These are phyloP conservation scores for Antitrichia curtipendula DNA, from an alignment of 225 moss, liverwort and hornwort species.

Conservation along the genomic window DNA sequence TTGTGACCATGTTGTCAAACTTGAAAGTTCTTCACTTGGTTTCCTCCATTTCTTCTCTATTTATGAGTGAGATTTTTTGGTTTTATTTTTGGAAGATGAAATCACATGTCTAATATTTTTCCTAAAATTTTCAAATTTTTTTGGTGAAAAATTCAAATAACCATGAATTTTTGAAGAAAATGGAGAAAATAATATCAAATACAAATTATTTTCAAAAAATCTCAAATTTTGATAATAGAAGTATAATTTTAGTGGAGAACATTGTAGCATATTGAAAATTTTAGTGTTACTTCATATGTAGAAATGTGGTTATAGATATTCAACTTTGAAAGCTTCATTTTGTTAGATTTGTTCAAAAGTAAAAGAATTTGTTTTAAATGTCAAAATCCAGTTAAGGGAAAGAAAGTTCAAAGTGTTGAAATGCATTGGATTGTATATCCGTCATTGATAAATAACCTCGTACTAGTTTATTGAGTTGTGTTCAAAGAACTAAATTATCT, in stretches of 20 bases:
- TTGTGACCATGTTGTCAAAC: neutral
- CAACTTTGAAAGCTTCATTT: too few species aligned
- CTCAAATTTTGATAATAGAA: fast-evolving
- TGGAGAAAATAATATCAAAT: neutral
- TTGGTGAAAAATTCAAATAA: neutral
- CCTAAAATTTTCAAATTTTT: too few species aligned
- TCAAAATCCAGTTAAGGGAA: neutral
- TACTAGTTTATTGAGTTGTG: too few species aligned
- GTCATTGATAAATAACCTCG: too few species aligned
- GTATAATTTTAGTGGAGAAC: neutral
- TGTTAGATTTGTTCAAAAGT: too few species aligned
- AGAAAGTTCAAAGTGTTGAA: neutral
- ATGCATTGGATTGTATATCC: fast-evolving
- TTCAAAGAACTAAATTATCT: neutral
- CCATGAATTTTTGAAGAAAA: neutral
- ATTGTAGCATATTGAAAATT: neutral
- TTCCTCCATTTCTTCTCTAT: neutral
- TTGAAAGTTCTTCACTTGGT: neutral
- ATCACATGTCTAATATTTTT: fast-evolving
- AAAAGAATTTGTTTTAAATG: neutral
- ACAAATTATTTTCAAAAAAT: neutral
- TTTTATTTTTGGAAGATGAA: neutral
- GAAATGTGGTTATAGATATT: neutral
- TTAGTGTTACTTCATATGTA: fast-evolving
- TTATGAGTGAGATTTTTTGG: neutral